These are phyloP conservation scores for Chaetomium tenue DNA, from an alignment of 495 filamentous ascomycete genomes.

Conservation along the genomic window DNA sequence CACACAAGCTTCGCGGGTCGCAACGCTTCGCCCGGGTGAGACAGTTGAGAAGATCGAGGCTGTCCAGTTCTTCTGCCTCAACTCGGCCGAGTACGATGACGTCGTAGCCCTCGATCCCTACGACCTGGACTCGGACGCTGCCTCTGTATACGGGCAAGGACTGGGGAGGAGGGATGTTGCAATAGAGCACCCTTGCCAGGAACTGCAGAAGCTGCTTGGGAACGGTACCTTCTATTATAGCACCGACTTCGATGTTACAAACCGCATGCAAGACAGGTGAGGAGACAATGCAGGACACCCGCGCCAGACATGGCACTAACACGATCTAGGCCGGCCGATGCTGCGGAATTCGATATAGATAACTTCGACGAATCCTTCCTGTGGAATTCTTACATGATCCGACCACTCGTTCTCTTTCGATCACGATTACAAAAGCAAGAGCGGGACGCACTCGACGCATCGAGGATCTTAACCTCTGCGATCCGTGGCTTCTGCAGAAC, in stretches of 20 bases:
- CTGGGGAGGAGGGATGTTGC: constrained; percentile 62
- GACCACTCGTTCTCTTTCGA: constrained; percentile 83
- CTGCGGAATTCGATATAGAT: constrained; percentile 70
- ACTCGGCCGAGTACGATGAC: constrained; percentile 77
- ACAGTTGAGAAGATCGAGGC: constrained; percentile 79
- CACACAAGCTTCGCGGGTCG: constrained; percentile 70
- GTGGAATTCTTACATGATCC: constrained; percentile 98
- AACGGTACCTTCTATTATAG: constrained; percentile 99
- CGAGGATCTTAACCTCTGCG: constrained; percentile 85
- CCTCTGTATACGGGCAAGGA: constrained; percentile 56
- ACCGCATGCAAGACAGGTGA: constrained; percentile 86
- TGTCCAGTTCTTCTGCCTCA: constrained; percentile 93
- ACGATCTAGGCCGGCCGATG: constrained; percentile 48
- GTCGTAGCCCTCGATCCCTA: constrained; percentile 58
- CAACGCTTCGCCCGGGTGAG: constrained; percentile 81
- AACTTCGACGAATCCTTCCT: constrained; percentile 85
- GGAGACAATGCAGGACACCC: constrained; percentile 20
- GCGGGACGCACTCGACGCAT: constrained; percentile 71
- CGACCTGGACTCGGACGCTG: constrained; percentile 47
- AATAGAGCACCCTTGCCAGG: constrained; percentile 82
- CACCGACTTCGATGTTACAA: constrained; percentile 92
- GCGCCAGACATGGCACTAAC: constrained; percentile 20
- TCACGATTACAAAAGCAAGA: constrained; percentile 72
- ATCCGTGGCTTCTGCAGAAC: constrained; percentile 90
- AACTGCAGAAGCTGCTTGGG: constrained; percentile 84